Evolutionary conservation across 2,329 filamentous ascomycete genomes (phyloP).

Genomic region (Ophiocordyceps australis): DNA sequence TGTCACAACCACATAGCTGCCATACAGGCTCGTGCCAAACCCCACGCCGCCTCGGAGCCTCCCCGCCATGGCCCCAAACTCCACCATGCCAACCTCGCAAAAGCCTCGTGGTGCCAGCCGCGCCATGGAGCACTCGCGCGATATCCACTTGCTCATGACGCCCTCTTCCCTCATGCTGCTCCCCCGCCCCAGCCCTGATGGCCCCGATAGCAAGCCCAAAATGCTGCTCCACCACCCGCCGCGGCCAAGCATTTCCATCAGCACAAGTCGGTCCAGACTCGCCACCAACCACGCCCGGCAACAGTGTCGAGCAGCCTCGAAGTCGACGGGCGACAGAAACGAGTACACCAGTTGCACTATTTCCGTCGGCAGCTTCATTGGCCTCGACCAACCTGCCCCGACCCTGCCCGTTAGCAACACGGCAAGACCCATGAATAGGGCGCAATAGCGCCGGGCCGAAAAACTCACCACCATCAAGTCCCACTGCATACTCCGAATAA

Average conservation of each 20-base stretch:
- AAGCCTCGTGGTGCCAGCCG: slow-evolving; percentile 9
- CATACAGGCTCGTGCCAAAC: slow-evolving; percentile 38
- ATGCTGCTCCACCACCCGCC: slow-evolving; percentile 32
- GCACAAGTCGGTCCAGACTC: slow-evolving; percentile 30
- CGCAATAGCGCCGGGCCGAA: no score
- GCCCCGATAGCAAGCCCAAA: slow-evolving; percentile 8
- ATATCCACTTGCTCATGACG: slow-evolving; percentile 21
- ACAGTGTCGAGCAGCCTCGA: slow-evolving; percentile 40
- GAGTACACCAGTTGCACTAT: slow-evolving; percentile 17
- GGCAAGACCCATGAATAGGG: no score
- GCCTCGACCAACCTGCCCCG: slow-evolving; percentile 3
- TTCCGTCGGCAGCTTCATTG: slow-evolving; percentile 15
- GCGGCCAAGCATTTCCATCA: slow-evolving; percentile 32
- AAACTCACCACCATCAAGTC: no score
- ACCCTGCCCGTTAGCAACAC: no score
- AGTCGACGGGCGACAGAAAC: slow-evolving; percentile 19
- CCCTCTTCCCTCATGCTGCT: slow-evolving; percentile 9
- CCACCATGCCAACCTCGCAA: slow-evolving; percentile 12
- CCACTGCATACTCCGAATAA: slow-evolving; percentile 2
- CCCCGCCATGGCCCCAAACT: slow-evolving; percentile 15
- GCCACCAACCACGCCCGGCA: slow-evolving; percentile 41
- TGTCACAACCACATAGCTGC: slow-evolving; percentile 36
- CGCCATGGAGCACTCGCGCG: slow-evolving; percentile 17
- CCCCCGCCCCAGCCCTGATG: slow-evolving; percentile 4
- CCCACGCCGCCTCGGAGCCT: slow-evolving; percentile 10